These are phyloP conservation scores for Elongisporangium anandrum DNA, from an alignment of 352 stramenopile species.

Conservation along the genomic window DNA sequence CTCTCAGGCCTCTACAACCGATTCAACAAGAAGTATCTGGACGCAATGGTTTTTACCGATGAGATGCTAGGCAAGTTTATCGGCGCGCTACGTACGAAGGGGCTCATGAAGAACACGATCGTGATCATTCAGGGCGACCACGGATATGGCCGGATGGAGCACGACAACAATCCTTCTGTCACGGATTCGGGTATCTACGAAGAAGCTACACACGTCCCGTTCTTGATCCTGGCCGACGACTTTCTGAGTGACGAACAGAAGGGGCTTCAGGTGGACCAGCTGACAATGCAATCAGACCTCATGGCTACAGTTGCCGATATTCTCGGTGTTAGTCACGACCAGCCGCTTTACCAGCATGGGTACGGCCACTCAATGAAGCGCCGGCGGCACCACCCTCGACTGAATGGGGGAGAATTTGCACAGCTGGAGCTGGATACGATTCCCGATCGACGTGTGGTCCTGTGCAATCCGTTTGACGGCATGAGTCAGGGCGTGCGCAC, in stretches of 20 bases:
- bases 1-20: conserved; percentile 50
- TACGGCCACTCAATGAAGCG: conserved; percentile 71
- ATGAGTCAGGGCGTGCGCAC: conserved; percentile 63
- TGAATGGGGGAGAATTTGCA: conserved; percentile 8
- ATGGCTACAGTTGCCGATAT: conserved; percentile 73
- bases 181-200: conserved; percentile 61
- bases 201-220: conserved; percentile 54
- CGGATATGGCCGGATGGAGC: conserved; percentile 58
- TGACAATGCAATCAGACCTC: conserved; percentile 68
- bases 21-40: conserved; percentile 68
- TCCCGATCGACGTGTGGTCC: conserved; percentile 38
- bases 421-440: neutral
- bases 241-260: conserved; percentile 41
- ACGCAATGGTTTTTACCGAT: conserved; percentile 68
- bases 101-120: conserved; percentile 69
- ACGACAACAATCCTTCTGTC: conserved; percentile 65
- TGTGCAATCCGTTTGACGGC: conserved; percentile 73
- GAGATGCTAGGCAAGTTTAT: conserved; percentile 65
- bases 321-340: conserved; percentile 39
- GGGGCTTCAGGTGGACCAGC: conserved; percentile 42
- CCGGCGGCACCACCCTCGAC: conserved; percentile 10
- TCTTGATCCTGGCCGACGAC: conserved; percentile 64
- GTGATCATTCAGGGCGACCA: conserved; percentile 70
- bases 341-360: conserved; percentile 57
- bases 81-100: conserved; percentile 34